Evolutionary conservation across 2,329 filamentous ascomycete species (phyloP).

Genomic region (Aspergillus eucalypticola): DNA sequence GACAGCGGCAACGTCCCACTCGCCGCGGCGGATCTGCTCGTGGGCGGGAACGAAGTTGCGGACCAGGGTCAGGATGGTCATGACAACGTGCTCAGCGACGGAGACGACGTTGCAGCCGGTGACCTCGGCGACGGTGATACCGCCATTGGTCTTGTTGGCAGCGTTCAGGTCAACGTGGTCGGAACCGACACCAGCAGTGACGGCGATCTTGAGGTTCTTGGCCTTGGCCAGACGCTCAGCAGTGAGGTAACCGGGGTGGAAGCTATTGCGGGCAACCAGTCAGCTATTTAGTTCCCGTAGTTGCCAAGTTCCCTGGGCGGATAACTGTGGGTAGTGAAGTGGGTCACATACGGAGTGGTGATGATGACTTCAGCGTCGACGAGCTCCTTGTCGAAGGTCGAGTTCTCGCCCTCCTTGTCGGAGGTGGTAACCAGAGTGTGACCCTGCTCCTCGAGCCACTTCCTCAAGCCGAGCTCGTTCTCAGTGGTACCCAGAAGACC

Average conservation of each 20-base stretch:
- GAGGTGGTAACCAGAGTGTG: conserved; percentile 97
- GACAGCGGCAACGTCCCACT: conserved; percentile 93
- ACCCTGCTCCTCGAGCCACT: conserved; percentile 96
- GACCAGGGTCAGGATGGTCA: conserved; percentile 95
- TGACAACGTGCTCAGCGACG: conserved; percentile 97
- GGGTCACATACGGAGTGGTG: conserved; percentile 76
- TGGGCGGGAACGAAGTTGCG: conserved; percentile 99
- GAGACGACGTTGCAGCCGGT: conserved; percentile 98
- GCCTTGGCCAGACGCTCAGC: conserved; percentile 95
- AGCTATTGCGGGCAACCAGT: conserved; percentile 55
- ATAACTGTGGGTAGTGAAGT: neutral
- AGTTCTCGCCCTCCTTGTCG: conserved; percentile 93
- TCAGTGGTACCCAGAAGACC: conserved; percentile 90
- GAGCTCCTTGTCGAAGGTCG: conserved; percentile 90
- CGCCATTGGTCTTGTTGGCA: conserved; percentile 97
- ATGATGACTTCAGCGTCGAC: conserved; percentile 98
- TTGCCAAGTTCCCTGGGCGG: neutral
- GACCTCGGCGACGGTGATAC: conserved; percentile 94
- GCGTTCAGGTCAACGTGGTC: conserved; percentile 97
- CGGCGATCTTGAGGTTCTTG: conserved; percentile 96
- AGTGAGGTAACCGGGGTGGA: conserved; percentile 97
- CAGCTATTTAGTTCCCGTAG: neutral
- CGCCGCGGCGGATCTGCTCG: conserved; percentile 83
- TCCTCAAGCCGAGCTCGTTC: conserved; percentile 95
- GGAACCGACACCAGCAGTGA: conserved; percentile 96